Evolutionary conservation across 225 moss, liverwort and hornwort species (phyloP).

Genomic region (Pseudisothecium myosuroides): DNA sequence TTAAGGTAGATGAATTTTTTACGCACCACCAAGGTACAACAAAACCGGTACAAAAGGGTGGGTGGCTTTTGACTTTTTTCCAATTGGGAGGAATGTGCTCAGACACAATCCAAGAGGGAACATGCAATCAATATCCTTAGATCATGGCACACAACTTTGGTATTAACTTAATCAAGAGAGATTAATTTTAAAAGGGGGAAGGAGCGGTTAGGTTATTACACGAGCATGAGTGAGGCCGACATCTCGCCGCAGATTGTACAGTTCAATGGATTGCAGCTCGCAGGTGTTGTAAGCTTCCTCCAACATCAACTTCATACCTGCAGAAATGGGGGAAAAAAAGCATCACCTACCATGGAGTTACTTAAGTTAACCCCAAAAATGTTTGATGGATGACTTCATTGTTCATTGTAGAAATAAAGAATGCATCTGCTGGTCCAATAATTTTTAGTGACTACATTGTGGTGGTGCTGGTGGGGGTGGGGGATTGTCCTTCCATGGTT

Average conservation of each 20-base stretch:
- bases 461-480: too few species aligned
- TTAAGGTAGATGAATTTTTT: too few species aligned
- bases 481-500: accelerated
- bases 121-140: background rate
- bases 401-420: background rate
- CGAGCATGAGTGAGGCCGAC: conserved; percentile 1
- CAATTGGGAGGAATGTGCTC: background rate
- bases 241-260: conserved; percentile 17
- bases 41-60: background rate
- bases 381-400: background rate
- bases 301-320: conserved; percentile 23
- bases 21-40: background rate
- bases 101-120: background rate
- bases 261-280: conserved; percentile 19
- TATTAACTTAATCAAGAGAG: background rate
- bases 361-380: background rate
- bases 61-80: background rate
- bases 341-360: background rate
- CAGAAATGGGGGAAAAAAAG: background rate
- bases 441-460: background rate
- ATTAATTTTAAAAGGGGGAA: background rate
- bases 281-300: conserved; percentile 26
- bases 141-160: background rate
- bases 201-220: background rate
- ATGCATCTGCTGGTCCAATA: background rate